Evolutionary conservation across 106 monocot genomes (phyloP), one percentile per base, ranked within the genome.

Genomic region (Allium cepa): DNA sequence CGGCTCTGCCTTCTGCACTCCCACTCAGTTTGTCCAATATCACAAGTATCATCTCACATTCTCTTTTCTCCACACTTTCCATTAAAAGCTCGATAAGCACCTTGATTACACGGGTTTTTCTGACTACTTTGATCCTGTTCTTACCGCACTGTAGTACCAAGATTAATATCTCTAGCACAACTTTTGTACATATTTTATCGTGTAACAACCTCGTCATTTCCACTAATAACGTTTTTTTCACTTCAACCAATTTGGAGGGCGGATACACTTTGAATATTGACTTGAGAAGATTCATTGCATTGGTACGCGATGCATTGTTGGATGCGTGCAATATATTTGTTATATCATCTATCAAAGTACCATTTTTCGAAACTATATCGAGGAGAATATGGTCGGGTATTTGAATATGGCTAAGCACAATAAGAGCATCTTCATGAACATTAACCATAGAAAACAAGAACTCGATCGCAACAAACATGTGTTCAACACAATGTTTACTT

Each of bases 11-110:
- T 12, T 78, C 75, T 7, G 70, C 82, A 11, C 71, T 71, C 55
- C 70, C 22, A 55, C 82, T 71, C 64, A 94, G 59, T 47, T 73
- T 55, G 75, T 85, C 88, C 11, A 91, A 68, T 58, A 91, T 26
- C 1, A 85, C 53, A 28, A 94, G 63, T 7, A 80, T 55, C 75
- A 69, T 77, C 77, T 94, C 90, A 49, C 11, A n/a, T 3, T 17
- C 56, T 47, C 46, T 64, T 56, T 26, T 53, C 46, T 73, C 73
- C 46, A 56, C 67, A 27, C 10, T 11, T 26, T 53, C 72, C 46
- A 73, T 50, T 16, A 73, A 64, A 17, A 64, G n/a, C 22, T 73
- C 73, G 45, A 73, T 45, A 11, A 73, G 73, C 55, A 73, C 64
- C 9, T 52, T 56, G 46, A 73, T 64, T 0, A 48, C 73, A 7